phyloP scores from a whole-genome alignment of 2,329 filamentous ascomycete genomes.

The Canariomyces notabilis region DNA sequence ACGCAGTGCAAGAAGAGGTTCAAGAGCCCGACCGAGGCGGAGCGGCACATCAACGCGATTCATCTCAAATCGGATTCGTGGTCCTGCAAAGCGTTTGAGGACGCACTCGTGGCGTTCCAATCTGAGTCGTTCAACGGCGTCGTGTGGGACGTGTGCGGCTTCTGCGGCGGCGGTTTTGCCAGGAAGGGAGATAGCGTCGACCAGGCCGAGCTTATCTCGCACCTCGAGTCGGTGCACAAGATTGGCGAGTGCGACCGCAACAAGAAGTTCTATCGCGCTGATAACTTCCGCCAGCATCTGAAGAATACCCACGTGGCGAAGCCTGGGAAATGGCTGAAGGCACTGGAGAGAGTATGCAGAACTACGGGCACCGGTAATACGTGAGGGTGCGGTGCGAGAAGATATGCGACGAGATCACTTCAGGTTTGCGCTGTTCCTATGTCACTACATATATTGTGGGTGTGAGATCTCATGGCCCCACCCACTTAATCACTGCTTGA shows the following conservation, averaged over 20 bases:
- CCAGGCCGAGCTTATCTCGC: constrained; percentile 13
- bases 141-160: constrained; percentile 22
- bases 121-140: constrained; percentile 11
- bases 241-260: constrained; percentile 22
- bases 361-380: constrained; percentile 1
- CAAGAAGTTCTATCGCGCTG: constrained; percentile 24
- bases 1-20: constrained; percentile 24
- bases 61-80: constrained; percentile 24
- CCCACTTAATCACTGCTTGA: no score
- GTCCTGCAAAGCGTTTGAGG: constrained; percentile 20
- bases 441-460: no score
- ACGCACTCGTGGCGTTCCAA: constrained; percentile 18
- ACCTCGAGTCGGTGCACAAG: constrained; percentile 20
- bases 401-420: no score
- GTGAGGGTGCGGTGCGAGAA: no score
- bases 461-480: no score
- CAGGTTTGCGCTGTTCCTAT: no score
- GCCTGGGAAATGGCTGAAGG: constrained; percentile 24
- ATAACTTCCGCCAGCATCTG: constrained; percentile 25
- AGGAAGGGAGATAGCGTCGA: constrained; percentile 4
- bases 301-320: constrained; percentile 22
- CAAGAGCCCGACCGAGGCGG: constrained; percentile 23
- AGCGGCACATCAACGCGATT: constrained; percentile 24
- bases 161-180: constrained; percentile 21
- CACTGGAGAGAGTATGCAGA: constrained; percentile 19